Base-by-base conservation (phyloP, 1,284 basidiomycete genomes). In the Fistulinella staudtii region DNA sequence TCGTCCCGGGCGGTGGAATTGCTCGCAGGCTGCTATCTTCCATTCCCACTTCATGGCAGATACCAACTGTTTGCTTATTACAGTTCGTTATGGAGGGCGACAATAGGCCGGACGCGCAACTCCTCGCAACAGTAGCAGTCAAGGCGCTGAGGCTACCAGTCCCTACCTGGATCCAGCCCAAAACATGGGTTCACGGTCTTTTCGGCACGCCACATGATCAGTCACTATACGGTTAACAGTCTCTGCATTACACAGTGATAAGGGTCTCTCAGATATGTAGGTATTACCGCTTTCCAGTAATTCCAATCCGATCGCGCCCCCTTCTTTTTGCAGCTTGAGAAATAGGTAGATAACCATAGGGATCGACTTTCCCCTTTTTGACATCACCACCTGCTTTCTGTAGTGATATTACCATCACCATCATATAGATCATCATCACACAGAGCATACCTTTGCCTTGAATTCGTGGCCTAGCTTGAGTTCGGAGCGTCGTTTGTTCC, bases 331-430 rank as follows among this genome's bases (percentile, higher is more conserved):
- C 79, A 27, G 88, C 88, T 63, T 93, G 86, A 18, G 82, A 79
- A 42, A 95, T 71, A 9, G 90, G 72, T 33, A 97, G 67, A 64
- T 98, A 99, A 15, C 92, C 93, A 65, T 92, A 99, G 2, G 96
- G 96, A 59, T 94, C 93, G 39, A 90, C 70, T 29, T 86, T 85
- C 20, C 81, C 77, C 62, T 82, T 89, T 68, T 91, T 95, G 63
- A 97, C 75, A 64, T 96, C 94, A 27, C 94, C 93, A 30, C 89
- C 89, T 22, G 92, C 94, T 70, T 83, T 88, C 93, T 95, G 66
- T 45, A 38, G n/a, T n/a, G n/a, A n/a, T 31, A 7, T 11, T 15
- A 18, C 25, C 38, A 20, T 50, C 37, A 46, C 6, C 34, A 36
- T 9, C 14, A 36, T 36, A 13, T 10, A 25, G 22, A 25, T 15